A percentile compares a stretch with the other conserved stretches of the same genome.
Evolutionary conservation across 2,329 filamentous ascomycete species (phyloP).

Genomic region (Arthrobotrys sinensis): DNA sequence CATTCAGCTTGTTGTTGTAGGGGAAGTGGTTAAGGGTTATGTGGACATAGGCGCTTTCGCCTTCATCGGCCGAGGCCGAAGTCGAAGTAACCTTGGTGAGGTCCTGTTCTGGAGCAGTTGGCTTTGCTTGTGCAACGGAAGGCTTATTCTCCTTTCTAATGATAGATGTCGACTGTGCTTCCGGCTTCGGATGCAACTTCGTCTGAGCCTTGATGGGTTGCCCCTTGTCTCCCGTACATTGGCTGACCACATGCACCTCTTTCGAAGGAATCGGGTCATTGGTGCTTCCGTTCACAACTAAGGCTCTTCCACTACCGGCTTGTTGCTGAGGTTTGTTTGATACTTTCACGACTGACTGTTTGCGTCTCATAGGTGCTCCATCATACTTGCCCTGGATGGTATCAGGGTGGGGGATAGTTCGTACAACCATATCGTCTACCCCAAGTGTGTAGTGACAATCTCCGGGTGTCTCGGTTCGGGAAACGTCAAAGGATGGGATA

Average conservation of each 20-base stretch:
- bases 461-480: constrained; percentile 30
- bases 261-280: constrained; percentile 30
- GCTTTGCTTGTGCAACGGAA: neutral
- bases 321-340: constrained; percentile 5
- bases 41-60: constrained; percentile 35
- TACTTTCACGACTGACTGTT: constrained; percentile 4
- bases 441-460: constrained; percentile 6
- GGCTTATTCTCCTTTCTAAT: no score
- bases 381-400: constrained; percentile 12
- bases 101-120: neutral
- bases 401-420: constrained; percentile 39
- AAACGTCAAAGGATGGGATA: constrained; percentile 34
- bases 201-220: neutral
- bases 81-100: neutral
- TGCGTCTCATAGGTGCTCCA: constrained; percentile 9
- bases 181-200: neutral
- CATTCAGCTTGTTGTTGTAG: constrained; percentile 44
- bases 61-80: neutral
- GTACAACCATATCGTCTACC: constrained; percentile 44
- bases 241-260: neutral
- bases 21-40: constrained; percentile 30
- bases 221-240: neutral
- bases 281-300: constrained; percentile 57
- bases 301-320: neutral
- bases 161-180: no score